A percentile compares a stretch with the other conserved stretches of the same genome.
Evolutionary conservation across 23 red algal species (phyloP).

Genomic region (Chondrus crispus): DNA sequence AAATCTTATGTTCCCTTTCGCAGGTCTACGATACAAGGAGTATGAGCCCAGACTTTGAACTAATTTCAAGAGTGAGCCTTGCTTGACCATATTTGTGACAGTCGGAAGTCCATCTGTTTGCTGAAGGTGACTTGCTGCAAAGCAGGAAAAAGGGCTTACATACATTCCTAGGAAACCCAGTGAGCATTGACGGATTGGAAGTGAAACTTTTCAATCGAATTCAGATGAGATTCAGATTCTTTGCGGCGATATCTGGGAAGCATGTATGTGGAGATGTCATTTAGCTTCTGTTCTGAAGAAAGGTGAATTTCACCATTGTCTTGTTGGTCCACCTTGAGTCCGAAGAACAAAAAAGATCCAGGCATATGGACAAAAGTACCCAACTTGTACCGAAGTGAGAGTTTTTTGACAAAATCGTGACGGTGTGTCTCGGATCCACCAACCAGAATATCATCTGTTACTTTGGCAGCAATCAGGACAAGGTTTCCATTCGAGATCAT

Average conservation of each 20-base stretch:
- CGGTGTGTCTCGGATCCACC: background rate
- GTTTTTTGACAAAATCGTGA: background rate
- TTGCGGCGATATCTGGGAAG: background rate
- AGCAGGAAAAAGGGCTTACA: background rate
- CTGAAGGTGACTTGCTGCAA: background rate
- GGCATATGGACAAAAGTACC: background rate
- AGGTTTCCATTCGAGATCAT: background rate
- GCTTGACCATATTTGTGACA: background rate
- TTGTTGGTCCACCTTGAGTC: background rate
- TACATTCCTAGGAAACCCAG: background rate
- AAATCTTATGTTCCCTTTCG: background rate
- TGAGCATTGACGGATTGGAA: background rate
- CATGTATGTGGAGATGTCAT: background rate
- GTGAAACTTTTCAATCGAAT: background rate
- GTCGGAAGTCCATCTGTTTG: background rate
- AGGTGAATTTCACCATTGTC: background rate
- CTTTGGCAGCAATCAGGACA: background rate
- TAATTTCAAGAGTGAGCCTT: background rate
- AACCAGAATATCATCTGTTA: background rate
- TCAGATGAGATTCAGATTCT: background rate
- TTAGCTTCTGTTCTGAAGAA: background rate
- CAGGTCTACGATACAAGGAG: background rate
- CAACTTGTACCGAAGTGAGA: background rate
- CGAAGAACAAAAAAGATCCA: slow-evolving; percentile 14
- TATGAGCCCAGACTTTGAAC: background rate